Evolutionary conservation across 768 basidiomycete genomes (phyloP).

Genomic region (Boletus fagicola): DNA sequence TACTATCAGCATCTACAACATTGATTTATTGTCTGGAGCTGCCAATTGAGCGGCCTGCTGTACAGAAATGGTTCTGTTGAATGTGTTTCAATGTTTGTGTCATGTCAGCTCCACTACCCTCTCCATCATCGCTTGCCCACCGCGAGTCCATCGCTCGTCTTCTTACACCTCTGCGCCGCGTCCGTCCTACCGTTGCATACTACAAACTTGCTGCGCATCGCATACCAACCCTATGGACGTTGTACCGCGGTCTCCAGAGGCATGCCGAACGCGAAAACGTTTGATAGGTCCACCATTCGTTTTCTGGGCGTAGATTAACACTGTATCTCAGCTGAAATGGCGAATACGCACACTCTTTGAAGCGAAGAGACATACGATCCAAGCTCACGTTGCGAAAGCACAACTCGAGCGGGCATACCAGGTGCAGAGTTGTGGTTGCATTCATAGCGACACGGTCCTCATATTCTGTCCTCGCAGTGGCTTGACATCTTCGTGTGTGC

Average conservation of each 20-base stretch:
- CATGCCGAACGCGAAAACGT: constrained; percentile 57
- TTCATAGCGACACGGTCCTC: background rate
- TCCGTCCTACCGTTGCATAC: constrained; percentile 63
- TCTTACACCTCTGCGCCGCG: constrained; percentile 56
- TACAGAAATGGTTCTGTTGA: background rate
- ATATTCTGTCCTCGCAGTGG: constrained; percentile 38
- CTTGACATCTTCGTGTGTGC: constrained; percentile 57
- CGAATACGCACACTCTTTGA: constrained; percentile 57
- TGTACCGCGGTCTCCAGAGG: constrained; percentile 70
- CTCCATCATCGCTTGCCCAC: constrained; percentile 41
- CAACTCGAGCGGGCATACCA: constrained; percentile 54
- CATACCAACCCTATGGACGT: constrained; percentile 70
- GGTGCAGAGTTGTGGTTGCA: constrained; percentile 36
- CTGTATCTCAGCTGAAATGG: constrained; percentile 49
- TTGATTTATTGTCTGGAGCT: background rate
- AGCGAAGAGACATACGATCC: constrained; percentile 50
- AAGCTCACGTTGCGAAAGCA: constrained; percentile 45
- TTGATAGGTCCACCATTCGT: constrained; percentile 18
- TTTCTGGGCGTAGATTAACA: background rate
- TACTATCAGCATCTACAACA: constrained; percentile 1
- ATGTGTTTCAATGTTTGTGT: background rate
- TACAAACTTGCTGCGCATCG: constrained; percentile 70
- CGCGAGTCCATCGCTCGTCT: constrained; percentile 52
- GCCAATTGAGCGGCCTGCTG: background rate
- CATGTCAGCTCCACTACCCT: constrained; percentile 20